These are phyloP conservation scores for Cercospora citrullina DNA, from an alignment of 2,329 filamentous ascomycete species.

Conservation along the genomic window DNA sequence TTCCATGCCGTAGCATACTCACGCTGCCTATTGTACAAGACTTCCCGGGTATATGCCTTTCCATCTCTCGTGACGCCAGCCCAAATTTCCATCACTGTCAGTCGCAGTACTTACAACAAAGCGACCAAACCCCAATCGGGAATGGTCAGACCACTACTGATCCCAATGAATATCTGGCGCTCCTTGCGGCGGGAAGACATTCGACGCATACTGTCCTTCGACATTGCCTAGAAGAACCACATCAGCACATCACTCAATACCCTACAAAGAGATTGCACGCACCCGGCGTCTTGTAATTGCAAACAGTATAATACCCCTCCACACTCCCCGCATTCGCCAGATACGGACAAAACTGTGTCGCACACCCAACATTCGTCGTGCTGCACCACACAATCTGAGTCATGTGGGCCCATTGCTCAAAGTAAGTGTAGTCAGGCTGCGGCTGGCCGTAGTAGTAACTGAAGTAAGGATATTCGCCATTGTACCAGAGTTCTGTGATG, in stretches of 20 bases:
- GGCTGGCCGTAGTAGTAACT: slow-evolving; percentile 56
- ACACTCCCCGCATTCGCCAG: slow-evolving; percentile 45
- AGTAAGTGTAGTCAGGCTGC: slow-evolving; percentile 61
- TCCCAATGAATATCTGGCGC: slow-evolving; percentile 6
- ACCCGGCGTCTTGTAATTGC: slow-evolving; percentile 80
- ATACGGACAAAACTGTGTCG: slow-evolving; percentile 58
- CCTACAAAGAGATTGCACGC: slow-evolving; percentile 39
- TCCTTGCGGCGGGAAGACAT: slow-evolving; percentile 8
- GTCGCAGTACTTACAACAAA: neutral
- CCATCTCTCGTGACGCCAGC: neutral
- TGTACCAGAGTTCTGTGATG: slow-evolving; percentile 85
- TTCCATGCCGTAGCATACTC: neutral
- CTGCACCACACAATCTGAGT: slow-evolving; percentile 71
- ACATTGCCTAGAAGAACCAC: slow-evolving; percentile 18
- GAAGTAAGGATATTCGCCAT: slow-evolving; percentile 66
- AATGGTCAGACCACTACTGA: neutral
- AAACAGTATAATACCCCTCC: slow-evolving; percentile 71
- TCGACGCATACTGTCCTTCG: neutral
- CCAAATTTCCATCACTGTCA: neutral
- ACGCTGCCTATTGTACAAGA: neutral
- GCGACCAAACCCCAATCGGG: neutral
- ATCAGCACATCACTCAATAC: neutral
- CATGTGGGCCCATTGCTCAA: slow-evolving; percentile 71
- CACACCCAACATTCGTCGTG: slow-evolving; percentile 65
- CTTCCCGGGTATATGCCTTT: neutral